Evolutionary conservation across 768 basidiomycete genomes (phyloP).

Genomic region (Infundibulicybe gibba): DNA sequence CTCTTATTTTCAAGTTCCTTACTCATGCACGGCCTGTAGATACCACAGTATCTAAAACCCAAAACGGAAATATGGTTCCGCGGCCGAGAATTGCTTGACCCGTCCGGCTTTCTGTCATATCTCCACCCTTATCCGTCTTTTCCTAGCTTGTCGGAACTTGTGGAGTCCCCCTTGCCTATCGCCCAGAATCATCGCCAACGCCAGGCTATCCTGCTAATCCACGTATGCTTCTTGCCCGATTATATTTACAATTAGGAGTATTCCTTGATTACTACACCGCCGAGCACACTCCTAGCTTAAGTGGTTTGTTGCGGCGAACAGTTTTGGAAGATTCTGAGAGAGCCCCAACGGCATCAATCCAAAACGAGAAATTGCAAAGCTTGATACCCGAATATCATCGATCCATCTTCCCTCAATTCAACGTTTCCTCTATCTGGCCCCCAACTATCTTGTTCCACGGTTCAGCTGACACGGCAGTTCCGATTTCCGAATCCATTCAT

Average conservation of each 20-base stretch:
- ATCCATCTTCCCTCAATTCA: slow-evolving; percentile 43
- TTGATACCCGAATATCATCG: slow-evolving; percentile 25
- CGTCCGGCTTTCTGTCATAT: slow-evolving; percentile 39
- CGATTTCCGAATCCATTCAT: slow-evolving; percentile 32
- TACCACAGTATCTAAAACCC: slow-evolving; percentile 42
- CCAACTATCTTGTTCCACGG: slow-evolving; percentile 47
- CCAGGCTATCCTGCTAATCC: slow-evolving; percentile 63
- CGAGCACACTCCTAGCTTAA: slow-evolving; percentile 43
- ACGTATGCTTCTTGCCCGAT: slow-evolving; percentile 52
- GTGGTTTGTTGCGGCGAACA: slow-evolving; percentile 28
- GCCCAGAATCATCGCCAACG: slow-evolving; percentile 36
- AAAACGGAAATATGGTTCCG: slow-evolving; percentile 51
- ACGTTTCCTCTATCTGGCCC: slow-evolving; percentile 36
- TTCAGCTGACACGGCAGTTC: slow-evolving; percentile 43
- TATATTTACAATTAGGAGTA: slow-evolving; percentile 57
- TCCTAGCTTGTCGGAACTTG: slow-evolving; percentile 16
- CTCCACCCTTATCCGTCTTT: slow-evolving; percentile 36
- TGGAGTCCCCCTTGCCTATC: slow-evolving; percentile 47
- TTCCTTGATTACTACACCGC: slow-evolving; percentile 60
- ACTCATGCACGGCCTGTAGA: slow-evolving; percentile 25
- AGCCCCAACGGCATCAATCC: slow-evolving; percentile 5
- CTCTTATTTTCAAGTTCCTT: neutral
- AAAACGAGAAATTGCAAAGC: neutral
- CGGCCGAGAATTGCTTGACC: slow-evolving; percentile 53
- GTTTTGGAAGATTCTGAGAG: slow-evolving; percentile 1